phyloP scores from a whole-genome alignment of 1,284 basidiomycete species.

The Leccinum subrobustum region DNA sequence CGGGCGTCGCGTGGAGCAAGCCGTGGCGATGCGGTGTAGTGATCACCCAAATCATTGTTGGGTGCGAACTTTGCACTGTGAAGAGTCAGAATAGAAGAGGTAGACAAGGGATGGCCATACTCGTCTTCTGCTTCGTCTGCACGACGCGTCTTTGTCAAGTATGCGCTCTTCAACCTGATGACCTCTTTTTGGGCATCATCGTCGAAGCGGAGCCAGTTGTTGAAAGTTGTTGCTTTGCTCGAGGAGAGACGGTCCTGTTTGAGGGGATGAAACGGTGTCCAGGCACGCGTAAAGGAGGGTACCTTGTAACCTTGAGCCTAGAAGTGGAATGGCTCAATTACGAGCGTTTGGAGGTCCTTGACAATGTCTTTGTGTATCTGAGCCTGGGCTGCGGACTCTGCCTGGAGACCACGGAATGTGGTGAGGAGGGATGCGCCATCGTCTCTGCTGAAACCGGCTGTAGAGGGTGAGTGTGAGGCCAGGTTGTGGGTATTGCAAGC shows the following conservation, averaged over 20 bases:
- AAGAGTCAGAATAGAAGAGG: constrained; percentile 11
- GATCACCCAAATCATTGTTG: constrained; percentile 56
- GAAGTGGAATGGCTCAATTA: constrained; percentile 70
- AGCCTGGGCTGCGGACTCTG: constrained; percentile 65
- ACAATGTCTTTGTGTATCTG: constrained; percentile 64
- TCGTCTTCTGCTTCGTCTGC: constrained; percentile 92
- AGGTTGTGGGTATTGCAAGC: not conserved
- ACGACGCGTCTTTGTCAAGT: constrained; percentile 72
- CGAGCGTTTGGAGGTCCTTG: constrained; percentile 64
- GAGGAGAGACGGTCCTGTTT: constrained; percentile 57
- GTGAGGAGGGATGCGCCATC: constrained; percentile 78
- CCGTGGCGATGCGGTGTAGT: constrained; percentile 75
- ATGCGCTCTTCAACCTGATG: constrained; percentile 69
- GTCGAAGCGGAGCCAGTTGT: constrained; percentile 70
- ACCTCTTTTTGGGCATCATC: constrained; percentile 66
- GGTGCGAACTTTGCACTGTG: constrained; percentile 82
- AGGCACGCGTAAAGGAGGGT: constrained; percentile 10
- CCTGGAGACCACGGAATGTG: constrained; percentile 76
- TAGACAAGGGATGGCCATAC: constrained; percentile 45
- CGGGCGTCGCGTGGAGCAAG: constrained; percentile 52
- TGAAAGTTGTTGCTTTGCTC: constrained; percentile 58
- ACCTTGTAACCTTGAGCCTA: constrained; percentile 75
- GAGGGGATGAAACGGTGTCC: constrained; percentile 3
- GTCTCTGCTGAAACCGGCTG: constrained; percentile 67
- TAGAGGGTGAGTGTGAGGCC: constrained; percentile 32